These are phyloP conservation scores for Tubosaeta sp. DNA, from an alignment of 768 basidiomycete species.

Conservation along the genomic window DNA sequence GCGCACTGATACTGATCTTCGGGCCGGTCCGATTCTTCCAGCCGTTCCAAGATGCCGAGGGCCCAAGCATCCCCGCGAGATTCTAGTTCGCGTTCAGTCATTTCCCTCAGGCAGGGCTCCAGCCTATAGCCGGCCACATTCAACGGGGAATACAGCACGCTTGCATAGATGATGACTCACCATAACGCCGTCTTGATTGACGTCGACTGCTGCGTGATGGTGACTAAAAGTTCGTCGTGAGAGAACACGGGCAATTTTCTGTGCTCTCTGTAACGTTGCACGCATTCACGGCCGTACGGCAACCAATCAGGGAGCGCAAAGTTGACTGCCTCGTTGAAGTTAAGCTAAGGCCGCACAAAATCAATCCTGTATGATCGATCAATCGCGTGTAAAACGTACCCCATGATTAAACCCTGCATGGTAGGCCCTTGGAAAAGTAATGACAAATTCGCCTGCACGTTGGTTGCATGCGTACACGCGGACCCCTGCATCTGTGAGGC, in stretches of 20 bases:
- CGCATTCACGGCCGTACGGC: constrained; percentile 79
- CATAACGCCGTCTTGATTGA: constrained; percentile 91
- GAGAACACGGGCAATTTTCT: constrained; percentile 95
- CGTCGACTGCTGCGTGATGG: constrained; percentile 94
- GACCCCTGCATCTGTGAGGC: constrained; percentile 83
- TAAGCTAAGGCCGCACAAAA: constrained; percentile 56
- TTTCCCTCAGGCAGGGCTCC: constrained; percentile 76
- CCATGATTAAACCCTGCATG: constrained; percentile 99
- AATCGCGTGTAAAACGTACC: constrained; percentile 48
- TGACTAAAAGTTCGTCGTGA: constrained; percentile 93
- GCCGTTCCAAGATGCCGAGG: constrained; percentile 57
- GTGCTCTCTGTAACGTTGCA: constrained; percentile 85
- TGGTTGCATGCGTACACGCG: constrained; percentile 94
- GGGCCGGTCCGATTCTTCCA: constrained; percentile 74
- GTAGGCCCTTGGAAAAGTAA: constrained; percentile 97
- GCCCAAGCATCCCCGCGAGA: constrained; percentile 61
- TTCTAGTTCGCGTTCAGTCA: constrained; percentile 79
- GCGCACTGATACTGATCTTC: constrained; percentile 97
- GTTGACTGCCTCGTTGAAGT: constrained; percentile 99
- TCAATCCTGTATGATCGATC: constrained; percentile 22
- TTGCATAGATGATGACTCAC: constrained; percentile 42
- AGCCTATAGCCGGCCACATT: constrained; percentile 52
- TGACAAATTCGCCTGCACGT: constrained; percentile 93
- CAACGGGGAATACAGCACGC: constrained; percentile 19
- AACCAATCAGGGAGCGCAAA: constrained; percentile 98